Percentiles rank a stretch among this genome's conserved stretches.
These are phyloP conservation scores for Sphagnum magellanicum DNA, from an alignment of 228 moss, liverwort and hornwort species.

Conservation along the genomic window DNA sequence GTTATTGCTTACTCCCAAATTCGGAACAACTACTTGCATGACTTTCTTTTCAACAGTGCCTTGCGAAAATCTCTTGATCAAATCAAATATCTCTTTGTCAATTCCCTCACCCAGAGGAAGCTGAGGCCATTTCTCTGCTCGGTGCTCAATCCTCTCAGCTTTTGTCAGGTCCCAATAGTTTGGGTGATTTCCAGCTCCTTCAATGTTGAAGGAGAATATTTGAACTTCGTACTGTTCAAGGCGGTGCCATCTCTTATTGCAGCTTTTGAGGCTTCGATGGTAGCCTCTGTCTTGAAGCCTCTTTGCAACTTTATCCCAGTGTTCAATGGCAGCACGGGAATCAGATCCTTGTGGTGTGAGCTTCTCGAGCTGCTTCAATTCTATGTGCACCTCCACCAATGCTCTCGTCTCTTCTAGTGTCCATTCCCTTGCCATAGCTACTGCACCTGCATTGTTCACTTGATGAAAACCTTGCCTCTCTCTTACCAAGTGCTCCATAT, in stretches of 20 bases:
- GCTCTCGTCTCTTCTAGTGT: conserved; percentile 31
- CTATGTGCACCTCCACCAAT: conserved; percentile 39
- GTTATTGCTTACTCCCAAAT: too few relatives aligned
- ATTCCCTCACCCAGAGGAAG: conserved; percentile 39
- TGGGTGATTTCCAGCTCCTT: conserved; percentile 11
- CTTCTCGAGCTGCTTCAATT: conserved; percentile 27
- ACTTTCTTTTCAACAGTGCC: conserved; percentile 10
- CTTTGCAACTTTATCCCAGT: conserved; percentile 47
- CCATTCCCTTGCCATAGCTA: conserved; percentile 50
- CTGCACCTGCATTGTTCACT: too few relatives aligned
- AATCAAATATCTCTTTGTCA: conserved; percentile 31
- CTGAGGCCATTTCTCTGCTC: conserved; percentile 37
- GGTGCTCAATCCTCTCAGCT: conserved; percentile 15
- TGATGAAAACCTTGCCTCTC: too few relatives aligned
- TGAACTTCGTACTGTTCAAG: conserved; percentile 42
- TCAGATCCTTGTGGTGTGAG: not conserved
- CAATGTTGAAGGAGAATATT: conserved; percentile 45
- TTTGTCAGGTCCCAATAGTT: conserved; percentile 48
- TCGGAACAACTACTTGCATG: too few relatives aligned
- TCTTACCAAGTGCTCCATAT: too few relatives aligned
- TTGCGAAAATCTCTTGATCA: conserved; percentile 13
- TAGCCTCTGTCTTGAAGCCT: conserved; percentile 27
- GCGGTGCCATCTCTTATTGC: conserved; percentile 51
- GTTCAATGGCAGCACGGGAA: conserved; percentile 30
- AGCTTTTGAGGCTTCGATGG: conserved; percentile 36